Evolutionary conservation across 176 grass and related monocot genomes (phyloP).

Genomic region (Oryza brachyantha): DNA sequence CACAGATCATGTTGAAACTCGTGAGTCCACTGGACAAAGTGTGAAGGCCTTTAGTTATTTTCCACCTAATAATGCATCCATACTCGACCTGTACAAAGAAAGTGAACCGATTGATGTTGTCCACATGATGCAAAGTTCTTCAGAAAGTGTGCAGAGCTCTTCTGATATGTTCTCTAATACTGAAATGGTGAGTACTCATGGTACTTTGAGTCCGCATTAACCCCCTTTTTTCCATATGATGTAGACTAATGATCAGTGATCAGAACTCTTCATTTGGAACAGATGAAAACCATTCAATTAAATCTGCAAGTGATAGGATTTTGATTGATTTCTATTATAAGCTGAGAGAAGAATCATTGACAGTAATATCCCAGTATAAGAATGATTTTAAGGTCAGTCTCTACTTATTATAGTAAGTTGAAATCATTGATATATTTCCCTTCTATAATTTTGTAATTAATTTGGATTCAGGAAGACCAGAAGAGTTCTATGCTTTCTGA

Average conservation of each 20-base stretch:
- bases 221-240: not conserved
- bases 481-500: not conserved
- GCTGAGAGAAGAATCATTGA: conserved; percentile 36
- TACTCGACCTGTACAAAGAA: conserved; percentile 41
- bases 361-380: conserved; percentile 18
- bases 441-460: conserved; percentile 27
- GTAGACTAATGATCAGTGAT: conserved; percentile 52
- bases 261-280: conserved; percentile 55
- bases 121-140: conserved; percentile 1
- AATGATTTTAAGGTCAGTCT: conserved; percentile 40
- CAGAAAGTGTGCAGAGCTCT: conserved; percentile 27
- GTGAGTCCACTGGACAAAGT: not conserved
- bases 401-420: conserved; percentile 5
- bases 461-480: conserved; percentile 20
- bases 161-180: conserved; percentile 43
- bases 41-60: conserved; percentile 20
- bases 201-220: not conserved
- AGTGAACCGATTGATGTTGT: not conserved
- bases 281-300: conserved; percentile 41
- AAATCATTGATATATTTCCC: not conserved
- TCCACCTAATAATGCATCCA: conserved; percentile 24
- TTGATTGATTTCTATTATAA: conserved; percentile 45
- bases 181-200: conserved; percentile 43
- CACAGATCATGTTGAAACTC: conserved; percentile 11
- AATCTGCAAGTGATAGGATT: conserved; percentile 32